Conservation (phyloP, 1,284 basidiomycete species). For the Fomitopsis palustris region DNA sequence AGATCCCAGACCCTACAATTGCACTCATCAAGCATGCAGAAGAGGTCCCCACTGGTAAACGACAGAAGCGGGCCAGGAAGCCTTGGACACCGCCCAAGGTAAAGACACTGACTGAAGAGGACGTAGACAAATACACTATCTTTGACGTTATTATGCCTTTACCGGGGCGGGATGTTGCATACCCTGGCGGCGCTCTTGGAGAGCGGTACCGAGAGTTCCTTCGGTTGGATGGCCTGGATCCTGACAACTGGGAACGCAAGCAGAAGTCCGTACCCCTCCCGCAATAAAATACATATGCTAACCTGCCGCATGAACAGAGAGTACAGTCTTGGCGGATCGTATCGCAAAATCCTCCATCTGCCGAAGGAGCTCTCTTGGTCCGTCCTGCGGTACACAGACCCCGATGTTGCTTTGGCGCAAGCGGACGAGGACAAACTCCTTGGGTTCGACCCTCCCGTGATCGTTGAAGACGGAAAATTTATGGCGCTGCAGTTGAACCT, state of each 20-base stretch:
- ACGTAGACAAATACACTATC: constrained; percentile 78
- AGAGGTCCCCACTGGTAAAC: constrained; percentile 19
- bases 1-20: constrained; percentile 7
- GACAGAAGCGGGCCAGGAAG: constrained; percentile 37
- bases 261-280: constrained; percentile 64
- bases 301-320: constrained; percentile 52
- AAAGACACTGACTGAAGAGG: constrained; percentile 73
- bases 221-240: constrained; percentile 82
- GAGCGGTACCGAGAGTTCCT: constrained; percentile 83
- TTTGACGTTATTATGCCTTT: constrained; percentile 96
- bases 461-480: constrained; percentile 74
- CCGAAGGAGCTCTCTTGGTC: constrained; percentile 82
- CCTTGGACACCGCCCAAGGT: constrained; percentile 65
- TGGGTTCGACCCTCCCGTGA: constrained; percentile 67
- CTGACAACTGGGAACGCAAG: constrained; percentile 81
- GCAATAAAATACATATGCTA: too few species aligned
- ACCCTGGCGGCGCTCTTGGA: constrained; percentile 80
- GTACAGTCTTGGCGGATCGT: constrained; percentile 89
- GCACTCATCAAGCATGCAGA: constrained; percentile 5
- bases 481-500: constrained; percentile 81
- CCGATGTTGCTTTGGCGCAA: constrained; percentile 86
- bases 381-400: constrained; percentile 87
- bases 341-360: constrained; percentile 86
- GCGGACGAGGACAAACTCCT: constrained; percentile 93
- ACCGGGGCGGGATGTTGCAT: constrained; percentile 89